Percentiles rank a stretch among this genome's conserved stretches.
These are phyloP conservation scores for Paralagenidium karlingii DNA, from an alignment of 352 stramenopile species.

Conservation along the genomic window DNA sequence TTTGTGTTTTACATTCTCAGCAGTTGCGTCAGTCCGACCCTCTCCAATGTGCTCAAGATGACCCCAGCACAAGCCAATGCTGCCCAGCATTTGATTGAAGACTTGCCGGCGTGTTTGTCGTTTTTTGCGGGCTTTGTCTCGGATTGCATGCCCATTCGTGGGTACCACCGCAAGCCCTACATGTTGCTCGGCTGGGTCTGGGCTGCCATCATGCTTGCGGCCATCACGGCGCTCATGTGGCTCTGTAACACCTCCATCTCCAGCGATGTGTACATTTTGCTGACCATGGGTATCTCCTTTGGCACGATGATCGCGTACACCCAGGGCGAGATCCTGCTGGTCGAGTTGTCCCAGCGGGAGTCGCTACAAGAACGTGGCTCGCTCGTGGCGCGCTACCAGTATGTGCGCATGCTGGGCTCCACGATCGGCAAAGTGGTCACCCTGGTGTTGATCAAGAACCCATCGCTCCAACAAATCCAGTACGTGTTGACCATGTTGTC, in stretches of 20 bases:
- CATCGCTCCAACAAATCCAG: no score
- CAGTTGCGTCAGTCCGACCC: constrained; percentile 49
- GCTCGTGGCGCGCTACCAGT: constrained; percentile 26
- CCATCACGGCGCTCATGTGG: constrained; percentile 22
- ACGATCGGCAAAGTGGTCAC: not conserved
- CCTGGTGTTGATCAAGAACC: not conserved
- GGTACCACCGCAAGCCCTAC: constrained; percentile 84
- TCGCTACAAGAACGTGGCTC: constrained; percentile 40
- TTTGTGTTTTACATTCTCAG: constrained; percentile 49
- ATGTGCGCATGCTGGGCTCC: constrained; percentile 1
- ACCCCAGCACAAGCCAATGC: constrained; percentile 33
- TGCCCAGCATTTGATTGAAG: constrained; percentile 61
- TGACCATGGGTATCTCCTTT: constrained; percentile 69
- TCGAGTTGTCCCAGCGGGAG: constrained; percentile 72
- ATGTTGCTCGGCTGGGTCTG: constrained; percentile 68
- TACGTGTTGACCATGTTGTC: no score
- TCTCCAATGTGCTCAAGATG: constrained; percentile 51
- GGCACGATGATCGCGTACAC: constrained; percentile 81
- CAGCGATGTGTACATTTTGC: constrained; percentile 29
- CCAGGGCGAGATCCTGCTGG: constrained; percentile 64
- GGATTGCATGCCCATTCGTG: constrained; percentile 74
- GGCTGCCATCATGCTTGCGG: constrained; percentile 24
- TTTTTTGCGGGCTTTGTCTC: constrained; percentile 81
- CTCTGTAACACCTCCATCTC: constrained; percentile 33
- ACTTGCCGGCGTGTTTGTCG: constrained; percentile 80